Evolutionary conservation across 1,284 basidiomycete species (phyloP).

Genomic region (Sanghuangporus sanghuang): DNA sequence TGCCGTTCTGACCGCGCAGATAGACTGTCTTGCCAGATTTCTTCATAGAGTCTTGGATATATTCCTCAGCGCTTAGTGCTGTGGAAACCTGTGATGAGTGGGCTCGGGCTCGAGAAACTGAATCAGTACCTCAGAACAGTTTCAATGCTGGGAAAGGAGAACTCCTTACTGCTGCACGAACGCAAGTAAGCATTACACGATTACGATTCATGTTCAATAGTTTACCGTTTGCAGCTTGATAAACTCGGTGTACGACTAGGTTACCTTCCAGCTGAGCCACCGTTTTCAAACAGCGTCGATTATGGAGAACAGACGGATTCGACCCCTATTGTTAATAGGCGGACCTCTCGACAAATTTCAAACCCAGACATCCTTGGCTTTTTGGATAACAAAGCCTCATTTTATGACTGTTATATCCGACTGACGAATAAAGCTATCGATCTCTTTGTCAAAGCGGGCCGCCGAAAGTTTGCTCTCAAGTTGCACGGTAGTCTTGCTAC

Average conservation of each 20-base stretch:
- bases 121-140: slow-evolving; percentile 38
- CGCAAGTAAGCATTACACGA: slow-evolving; percentile 52
- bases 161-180: slow-evolving; percentile 74
- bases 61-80: slow-evolving; percentile 84
- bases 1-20: not conserved
- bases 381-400: slow-evolving; percentile 51
- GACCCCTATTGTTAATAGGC: slow-evolving; percentile 22
- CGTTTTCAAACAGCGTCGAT: slow-evolving; percentile 54
- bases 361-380: slow-evolving; percentile 62
- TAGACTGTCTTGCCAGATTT: slow-evolving; percentile 68
- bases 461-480: slow-evolving; percentile 80
- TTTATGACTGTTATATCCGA: slow-evolving; percentile 70
- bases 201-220: not conserved
- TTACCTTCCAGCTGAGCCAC: slow-evolving; percentile 66
- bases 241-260: slow-evolving; percentile 69
- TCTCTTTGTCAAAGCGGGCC: slow-evolving; percentile 73
- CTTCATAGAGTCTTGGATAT: slow-evolving; percentile 93
- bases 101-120: slow-evolving; percentile 44
- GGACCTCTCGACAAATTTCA: slow-evolving; percentile 42
- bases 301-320: slow-evolving; percentile 20
- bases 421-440: slow-evolving; percentile 80
- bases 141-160: slow-evolving; percentile 77
- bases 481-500: slow-evolving; percentile 82
- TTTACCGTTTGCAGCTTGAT: slow-evolving; percentile 55
- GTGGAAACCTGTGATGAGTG: slow-evolving; percentile 82